A percentile compares a stretch with the other conserved stretches of the same genome.
Conservation (phyloP, 106 monocot species). For the Acorus gramineus region DNA sequence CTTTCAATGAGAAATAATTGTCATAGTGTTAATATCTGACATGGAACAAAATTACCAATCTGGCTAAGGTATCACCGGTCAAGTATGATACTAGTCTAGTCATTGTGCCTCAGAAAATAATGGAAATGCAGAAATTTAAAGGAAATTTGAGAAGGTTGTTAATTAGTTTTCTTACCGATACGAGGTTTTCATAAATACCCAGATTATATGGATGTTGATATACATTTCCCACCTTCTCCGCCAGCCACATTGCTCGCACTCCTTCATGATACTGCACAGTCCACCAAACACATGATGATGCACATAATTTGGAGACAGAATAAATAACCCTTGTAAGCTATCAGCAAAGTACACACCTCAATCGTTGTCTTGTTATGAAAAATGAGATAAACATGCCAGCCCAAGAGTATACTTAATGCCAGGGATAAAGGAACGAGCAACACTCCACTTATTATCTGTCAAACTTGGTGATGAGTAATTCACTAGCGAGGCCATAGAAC, state of each 20-base stretch:
- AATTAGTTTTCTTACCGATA: conserved; percentile 34
- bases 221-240: conserved; percentile 70
- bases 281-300: conserved; percentile 1
- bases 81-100: neutral
- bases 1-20: too few species aligned
- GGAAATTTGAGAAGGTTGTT: neutral
- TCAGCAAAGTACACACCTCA: conserved; percentile 46
- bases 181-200: conserved; percentile 84
- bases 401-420: conserved; percentile 74
- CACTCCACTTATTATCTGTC: conserved; percentile 84
- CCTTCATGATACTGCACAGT: conserved; percentile 90
- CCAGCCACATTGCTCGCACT: conserved; percentile 93
- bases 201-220: conserved; percentile 94
- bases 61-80: too few species aligned
- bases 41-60: too few species aligned
- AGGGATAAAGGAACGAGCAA: conserved; percentile 68
- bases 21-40: too few species aligned
- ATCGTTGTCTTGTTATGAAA: conserved; percentile 95
- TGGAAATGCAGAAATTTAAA: neutral
- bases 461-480: neutral
- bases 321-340: neutral
- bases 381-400: conserved; percentile 91
- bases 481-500: neutral
- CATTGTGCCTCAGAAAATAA: neutral
- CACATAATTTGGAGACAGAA: neutral